These are phyloP conservation scores for Neonectria sp. DNA, from an alignment of 2,329 filamentous ascomycete genomes.

Conservation along the genomic window DNA sequence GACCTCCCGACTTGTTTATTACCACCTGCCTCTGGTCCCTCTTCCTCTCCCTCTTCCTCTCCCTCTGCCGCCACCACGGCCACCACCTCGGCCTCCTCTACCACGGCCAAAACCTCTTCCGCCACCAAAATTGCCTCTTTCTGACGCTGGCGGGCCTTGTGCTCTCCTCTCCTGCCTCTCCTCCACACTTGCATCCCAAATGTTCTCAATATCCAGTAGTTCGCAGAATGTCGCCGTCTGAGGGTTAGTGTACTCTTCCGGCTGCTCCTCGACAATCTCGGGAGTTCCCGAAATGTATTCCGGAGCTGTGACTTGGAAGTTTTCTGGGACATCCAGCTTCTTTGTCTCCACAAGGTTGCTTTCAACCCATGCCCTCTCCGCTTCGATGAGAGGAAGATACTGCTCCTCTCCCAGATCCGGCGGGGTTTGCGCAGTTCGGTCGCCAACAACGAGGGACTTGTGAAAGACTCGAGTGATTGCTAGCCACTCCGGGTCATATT, in stretches of 20 bases:
- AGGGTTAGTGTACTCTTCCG: constrained; percentile 87
- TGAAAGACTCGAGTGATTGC: constrained; percentile 91
- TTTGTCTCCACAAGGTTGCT: constrained; percentile 76
- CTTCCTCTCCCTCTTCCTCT: constrained; percentile 46
- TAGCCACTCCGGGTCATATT: constrained; percentile 96
- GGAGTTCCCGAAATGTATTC: constrained; percentile 73
- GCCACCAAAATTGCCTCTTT: constrained; percentile 54
- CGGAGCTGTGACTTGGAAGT: constrained; percentile 85
- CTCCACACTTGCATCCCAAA: constrained; percentile 80
- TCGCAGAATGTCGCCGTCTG: constrained; percentile 89
- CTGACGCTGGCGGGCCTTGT: constrained; percentile 68
- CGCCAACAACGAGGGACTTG: constrained; percentile 73
- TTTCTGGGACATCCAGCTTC: constrained; percentile 79
- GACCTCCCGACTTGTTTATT: neutral
- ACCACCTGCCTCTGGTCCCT: constrained; percentile 42
- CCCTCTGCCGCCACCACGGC: constrained; percentile 47
- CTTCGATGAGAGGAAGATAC: constrained; percentile 78
- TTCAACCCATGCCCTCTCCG: constrained; percentile 84
- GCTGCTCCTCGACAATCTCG: constrained; percentile 73
- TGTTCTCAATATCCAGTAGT: constrained; percentile 82
- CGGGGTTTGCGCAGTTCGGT: constrained; percentile 67
- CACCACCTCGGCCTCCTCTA: constrained; percentile 55
- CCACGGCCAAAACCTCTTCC: constrained; percentile 55
- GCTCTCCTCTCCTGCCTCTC: constrained; percentile 74
- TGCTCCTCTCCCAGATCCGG: constrained; percentile 76